Conservation (phyloP, 805 yeast species). For the Saccharomycopsis synnaedendra region DNA sequence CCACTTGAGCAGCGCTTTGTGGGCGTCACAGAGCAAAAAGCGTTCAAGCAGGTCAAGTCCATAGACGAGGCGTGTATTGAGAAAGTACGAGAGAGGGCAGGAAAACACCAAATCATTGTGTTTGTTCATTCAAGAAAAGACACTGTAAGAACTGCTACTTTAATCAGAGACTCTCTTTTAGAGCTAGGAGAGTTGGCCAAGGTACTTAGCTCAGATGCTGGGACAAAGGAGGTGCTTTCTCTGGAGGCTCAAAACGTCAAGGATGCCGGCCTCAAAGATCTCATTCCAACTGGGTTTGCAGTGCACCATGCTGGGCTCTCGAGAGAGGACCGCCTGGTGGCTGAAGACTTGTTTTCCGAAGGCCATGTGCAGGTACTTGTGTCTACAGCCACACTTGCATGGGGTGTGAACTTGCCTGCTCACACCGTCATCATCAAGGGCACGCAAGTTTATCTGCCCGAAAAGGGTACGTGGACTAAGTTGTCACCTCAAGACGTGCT, state of each 20-base stretch:
- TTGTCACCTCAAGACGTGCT: conserved; percentile 90
- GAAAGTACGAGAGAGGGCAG: conserved; percentile 50
- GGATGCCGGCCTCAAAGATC: conserved; percentile 42
- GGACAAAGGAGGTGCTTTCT: conserved; percentile 49
- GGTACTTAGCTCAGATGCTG: conserved; percentile 38
- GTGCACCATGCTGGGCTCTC: conserved; percentile 87
- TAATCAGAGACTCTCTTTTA: conserved; percentile 49
- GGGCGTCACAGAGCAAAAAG: conserved; percentile 76
- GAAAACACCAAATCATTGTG: conserved; percentile 70
- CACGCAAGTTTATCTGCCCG: conserved; percentile 89
- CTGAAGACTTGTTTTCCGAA: conserved; percentile 82
- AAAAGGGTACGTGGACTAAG: conserved; percentile 78
- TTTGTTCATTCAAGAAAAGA: conserved; percentile 94
- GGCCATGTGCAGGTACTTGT: conserved; percentile 77
- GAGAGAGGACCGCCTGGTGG: conserved; percentile 57
- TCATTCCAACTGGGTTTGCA: conserved; percentile 68
- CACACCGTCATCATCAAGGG: conserved; percentile 92
- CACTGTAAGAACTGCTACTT: conserved; percentile 72
- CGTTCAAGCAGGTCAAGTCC: conserved; percentile 66
- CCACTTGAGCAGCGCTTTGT: conserved; percentile 83
- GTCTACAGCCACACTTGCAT: conserved; percentile 87
- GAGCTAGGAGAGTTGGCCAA: conserved; percentile 41
- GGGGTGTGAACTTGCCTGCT: conserved; percentile 96
- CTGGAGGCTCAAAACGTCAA: conserved; percentile 49
- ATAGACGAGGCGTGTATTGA: conserved; percentile 90